A percentile compares a stretch with the other conserved stretches of the same genome.
These are phyloP conservation scores for Fusarium sp. DNA, from an alignment of 2,329 filamentous ascomycete species.

Conservation along the genomic window DNA sequence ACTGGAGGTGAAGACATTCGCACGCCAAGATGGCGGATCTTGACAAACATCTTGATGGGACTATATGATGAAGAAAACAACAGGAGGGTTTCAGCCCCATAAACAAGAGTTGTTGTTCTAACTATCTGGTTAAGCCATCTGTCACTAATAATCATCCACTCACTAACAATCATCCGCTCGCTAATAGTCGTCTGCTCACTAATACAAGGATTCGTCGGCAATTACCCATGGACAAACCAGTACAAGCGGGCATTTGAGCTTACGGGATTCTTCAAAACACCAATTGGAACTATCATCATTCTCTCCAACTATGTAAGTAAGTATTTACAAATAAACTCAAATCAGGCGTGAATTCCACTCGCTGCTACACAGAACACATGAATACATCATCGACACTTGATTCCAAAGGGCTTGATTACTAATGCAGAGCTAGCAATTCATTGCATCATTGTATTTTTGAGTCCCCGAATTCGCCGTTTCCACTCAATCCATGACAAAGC, in stretches of 20 bases:
- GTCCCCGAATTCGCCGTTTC: conserved; percentile 16
- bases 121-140: background rate
- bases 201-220: conserved; percentile 6
- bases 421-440: conserved; percentile 16
- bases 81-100: background rate
- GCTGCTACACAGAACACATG: background rate
- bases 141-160: background rate
- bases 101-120: background rate
- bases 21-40: background rate
- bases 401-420: conserved; percentile 34
- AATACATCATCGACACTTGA: conserved; percentile 5
- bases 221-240: background rate
- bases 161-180: background rate
- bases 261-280: conserved; percentile 11
- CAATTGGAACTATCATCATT: background rate
- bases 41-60: background rate
- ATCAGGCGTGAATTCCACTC: background rate
- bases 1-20: background rate
- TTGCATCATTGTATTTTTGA: conserved; percentile 47
- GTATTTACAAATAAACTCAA: background rate
- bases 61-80: background rate
- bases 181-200: background rate
- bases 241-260: conserved; percentile 8
- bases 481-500: conserved; percentile 42
- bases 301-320: background rate